Conservation (phyloP, 768 basidiomycete species). For the Pulveroboletus ravenelii region DNA sequence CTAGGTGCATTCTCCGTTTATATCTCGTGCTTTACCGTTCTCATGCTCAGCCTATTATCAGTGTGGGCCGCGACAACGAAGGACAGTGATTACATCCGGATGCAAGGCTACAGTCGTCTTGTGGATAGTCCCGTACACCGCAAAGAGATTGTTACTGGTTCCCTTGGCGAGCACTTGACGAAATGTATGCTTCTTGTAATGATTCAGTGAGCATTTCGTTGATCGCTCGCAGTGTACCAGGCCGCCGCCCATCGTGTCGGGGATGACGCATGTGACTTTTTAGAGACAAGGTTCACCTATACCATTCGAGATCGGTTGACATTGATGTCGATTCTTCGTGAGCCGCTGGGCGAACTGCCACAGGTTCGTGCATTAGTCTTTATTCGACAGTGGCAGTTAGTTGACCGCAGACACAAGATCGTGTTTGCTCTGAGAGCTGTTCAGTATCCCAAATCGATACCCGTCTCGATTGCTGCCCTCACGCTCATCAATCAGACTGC, state of each 20-base stretch:
- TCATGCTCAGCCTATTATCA: constrained; percentile 10
- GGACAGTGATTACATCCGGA: constrained; percentile 54
- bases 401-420: constrained; percentile 35
- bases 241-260: constrained; percentile 29
- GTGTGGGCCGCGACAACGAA: constrained; percentile 74
- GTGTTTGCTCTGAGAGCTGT: constrained; percentile 61
- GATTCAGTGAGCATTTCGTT: not conserved
- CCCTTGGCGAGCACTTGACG: constrained; percentile 50
- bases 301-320: constrained; percentile 25
- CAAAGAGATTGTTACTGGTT: constrained; percentile 70
- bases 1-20: constrained; percentile 25
- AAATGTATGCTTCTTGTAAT: constrained; percentile 36
- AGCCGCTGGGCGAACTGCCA: constrained; percentile 55
- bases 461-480: constrained; percentile 59
- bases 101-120: constrained; percentile 59
- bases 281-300: constrained; percentile 31
- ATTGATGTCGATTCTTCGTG: constrained; percentile 42
- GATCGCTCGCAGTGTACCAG: constrained; percentile 29
- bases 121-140: constrained; percentile 53
- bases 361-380: constrained; percentile 38
- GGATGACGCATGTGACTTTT: constrained; percentile 36
- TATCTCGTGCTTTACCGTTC: not conserved
- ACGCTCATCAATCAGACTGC: constrained; percentile 55
- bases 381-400: not conserved
- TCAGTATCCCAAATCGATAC: constrained; percentile 57